Percentiles rank a stretch among this genome's conserved stretches.
Evolutionary conservation across 306 rosid genomes (phyloP).

Genomic region (Malus sieversii): DNA sequence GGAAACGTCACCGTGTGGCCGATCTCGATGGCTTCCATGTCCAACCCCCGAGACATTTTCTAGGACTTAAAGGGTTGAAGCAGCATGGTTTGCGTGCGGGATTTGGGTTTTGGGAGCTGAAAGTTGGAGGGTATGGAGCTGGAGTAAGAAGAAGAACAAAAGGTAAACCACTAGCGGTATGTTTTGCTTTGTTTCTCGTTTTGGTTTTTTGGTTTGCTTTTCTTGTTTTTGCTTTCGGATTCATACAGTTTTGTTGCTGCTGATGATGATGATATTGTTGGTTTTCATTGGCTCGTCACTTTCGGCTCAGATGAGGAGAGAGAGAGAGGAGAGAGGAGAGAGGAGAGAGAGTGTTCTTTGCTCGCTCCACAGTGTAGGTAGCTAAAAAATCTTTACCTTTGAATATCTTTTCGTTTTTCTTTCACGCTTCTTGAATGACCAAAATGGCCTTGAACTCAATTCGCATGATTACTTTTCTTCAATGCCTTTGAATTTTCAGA

Average conservation of each 20-base stretch:
- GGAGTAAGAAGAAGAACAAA: slow-evolving; percentile 18
- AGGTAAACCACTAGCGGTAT: background rate
- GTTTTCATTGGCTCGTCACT: slow-evolving; percentile 76
- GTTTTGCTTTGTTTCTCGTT: slow-evolving; percentile 3
- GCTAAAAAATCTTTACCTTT: background rate
- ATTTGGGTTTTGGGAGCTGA: background rate
- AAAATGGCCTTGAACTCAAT: slow-evolving; percentile 20
- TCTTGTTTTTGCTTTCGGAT: slow-evolving; percentile 1
- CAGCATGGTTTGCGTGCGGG: slow-evolving; percentile 8
- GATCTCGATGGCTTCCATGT: slow-evolving; percentile 35
- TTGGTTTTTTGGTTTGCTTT: background rate
- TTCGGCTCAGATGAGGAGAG: slow-evolving; percentile 39
- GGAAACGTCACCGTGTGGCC: slow-evolving; percentile 22
- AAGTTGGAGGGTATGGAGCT: background rate
- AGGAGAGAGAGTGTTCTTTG: background rate
- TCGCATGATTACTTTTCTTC: background rate
- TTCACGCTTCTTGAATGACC: background rate
- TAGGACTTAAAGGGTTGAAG: slow-evolving; percentile 9
- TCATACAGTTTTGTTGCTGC: slow-evolving; percentile 1
- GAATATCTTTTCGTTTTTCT: background rate
- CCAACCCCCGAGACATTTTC: slow-evolving; percentile 28
- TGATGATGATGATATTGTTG: slow-evolving; percentile 11
- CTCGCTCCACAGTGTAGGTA: slow-evolving; percentile 45
- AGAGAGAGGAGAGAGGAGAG: background rate
- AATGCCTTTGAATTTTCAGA: background rate